Evolutionary conservation across 768 basidiomycete genomes (phyloP).

Genomic region (Panaeolus papilionaceus): DNA sequence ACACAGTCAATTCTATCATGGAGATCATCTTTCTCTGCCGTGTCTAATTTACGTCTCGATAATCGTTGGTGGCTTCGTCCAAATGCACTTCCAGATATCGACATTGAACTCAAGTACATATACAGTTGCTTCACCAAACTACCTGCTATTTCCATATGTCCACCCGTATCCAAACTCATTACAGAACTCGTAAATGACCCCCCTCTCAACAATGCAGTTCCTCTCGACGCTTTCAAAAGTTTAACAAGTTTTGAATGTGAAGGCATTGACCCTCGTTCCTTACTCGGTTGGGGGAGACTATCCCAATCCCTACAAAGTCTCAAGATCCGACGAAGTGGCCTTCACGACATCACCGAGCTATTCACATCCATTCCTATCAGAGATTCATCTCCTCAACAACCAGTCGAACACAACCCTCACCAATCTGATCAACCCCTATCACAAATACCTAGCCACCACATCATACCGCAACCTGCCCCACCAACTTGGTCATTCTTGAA

Average conservation of each 20-base stretch:
- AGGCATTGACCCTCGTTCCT: slow-evolving; percentile 82
- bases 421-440: slow-evolving; percentile 11
- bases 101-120: slow-evolving; percentile 82
- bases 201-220: slow-evolving; percentile 76
- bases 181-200: slow-evolving; percentile 72
- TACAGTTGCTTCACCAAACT: slow-evolving; percentile 92
- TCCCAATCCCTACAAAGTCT: slow-evolving; percentile 74
- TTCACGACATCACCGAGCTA: slow-evolving; percentile 82
- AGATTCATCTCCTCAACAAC: slow-evolving; percentile 36
- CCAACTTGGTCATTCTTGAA: slow-evolving; percentile 79
- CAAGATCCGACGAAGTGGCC: slow-evolving; percentile 78
- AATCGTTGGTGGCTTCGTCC: slow-evolving; percentile 71
- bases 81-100: slow-evolving; percentile 61
- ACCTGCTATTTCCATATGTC: slow-evolving; percentile 73
- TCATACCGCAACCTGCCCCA: slow-evolving; percentile 50
- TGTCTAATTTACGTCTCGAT: slow-evolving; percentile 79
- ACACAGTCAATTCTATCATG: slow-evolving; percentile 77
- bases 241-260: slow-evolving; percentile 75
- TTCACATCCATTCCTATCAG: slow-evolving; percentile 48
- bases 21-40: slow-evolving; percentile 76
- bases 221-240: slow-evolving; percentile 87
- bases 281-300: slow-evolving; percentile 86
- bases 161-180: slow-evolving; percentile 70
- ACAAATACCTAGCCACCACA: slow-evolving; percentile 37
- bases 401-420: slow-evolving; percentile 22